phyloP scores from a whole-genome alignment of 2,329 filamentous ascomycete genomes.

The Clonostachys solani region DNA sequence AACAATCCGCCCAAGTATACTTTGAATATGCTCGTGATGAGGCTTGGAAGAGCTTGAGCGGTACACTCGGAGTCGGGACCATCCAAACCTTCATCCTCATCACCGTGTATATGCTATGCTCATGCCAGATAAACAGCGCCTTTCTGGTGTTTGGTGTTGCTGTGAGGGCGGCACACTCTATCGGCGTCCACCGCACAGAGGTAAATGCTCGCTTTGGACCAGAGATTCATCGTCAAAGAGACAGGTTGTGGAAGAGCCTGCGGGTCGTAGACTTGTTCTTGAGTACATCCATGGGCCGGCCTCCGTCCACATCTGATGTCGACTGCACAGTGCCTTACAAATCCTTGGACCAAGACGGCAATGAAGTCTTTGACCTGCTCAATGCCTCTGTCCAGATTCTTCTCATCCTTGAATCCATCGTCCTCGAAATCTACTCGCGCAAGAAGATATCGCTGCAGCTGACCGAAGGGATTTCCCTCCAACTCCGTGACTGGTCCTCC shows the following conservation, averaged over 20 bases:
- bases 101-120: slow-evolving; percentile 48
- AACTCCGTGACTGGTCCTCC: slow-evolving; percentile 46
- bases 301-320: slow-evolving; percentile 46
- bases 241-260: slow-evolving; percentile 50
- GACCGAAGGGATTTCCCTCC: slow-evolving; percentile 47
- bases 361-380: slow-evolving; percentile 35
- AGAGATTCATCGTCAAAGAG: slow-evolving; percentile 35
- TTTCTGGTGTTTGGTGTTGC: slow-evolving; percentile 51
- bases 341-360: slow-evolving; percentile 23
- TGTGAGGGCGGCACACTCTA: slow-evolving; percentile 45
- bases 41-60: slow-evolving; percentile 37
- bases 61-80: slow-evolving; percentile 41
- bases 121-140: slow-evolving; percentile 50
- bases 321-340: slow-evolving; percentile 49
- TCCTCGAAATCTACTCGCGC: slow-evolving; percentile 47
- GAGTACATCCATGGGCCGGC: slow-evolving; percentile 49
- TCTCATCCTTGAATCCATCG: slow-evolving; percentile 43
- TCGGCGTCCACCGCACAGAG: slow-evolving; percentile 48
- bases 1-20: slow-evolving; percentile 34
- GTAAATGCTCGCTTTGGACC: slow-evolving; percentile 47
- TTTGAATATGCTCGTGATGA: slow-evolving; percentile 44
- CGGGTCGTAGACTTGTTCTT: slow-evolving; percentile 47
- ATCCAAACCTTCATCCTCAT: slow-evolving; percentile 46
- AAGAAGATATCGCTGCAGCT: slow-evolving; percentile 47
- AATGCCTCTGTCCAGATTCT: slow-evolving; percentile 50